Evolutionary conservation across 768 basidiomycete species (phyloP).

Genomic region (Hygrocybe coccinea): DNA sequence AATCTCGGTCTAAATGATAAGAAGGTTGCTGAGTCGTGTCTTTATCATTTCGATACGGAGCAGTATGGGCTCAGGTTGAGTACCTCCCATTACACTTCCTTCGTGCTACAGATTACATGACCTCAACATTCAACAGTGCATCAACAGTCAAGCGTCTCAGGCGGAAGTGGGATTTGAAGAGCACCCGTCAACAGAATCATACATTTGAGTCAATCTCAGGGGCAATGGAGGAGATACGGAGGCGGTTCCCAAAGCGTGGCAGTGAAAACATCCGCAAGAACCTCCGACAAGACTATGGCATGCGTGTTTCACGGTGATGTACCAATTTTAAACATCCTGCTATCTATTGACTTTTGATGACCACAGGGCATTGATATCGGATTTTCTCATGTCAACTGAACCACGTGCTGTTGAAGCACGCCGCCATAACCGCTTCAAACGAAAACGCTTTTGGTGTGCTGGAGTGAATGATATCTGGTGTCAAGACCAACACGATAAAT

Average conservation of each 20-base stretch:
- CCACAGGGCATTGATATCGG: conserved; percentile 6
- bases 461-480: conserved; percentile 32
- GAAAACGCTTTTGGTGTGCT: conserved; percentile 25
- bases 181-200: conserved; percentile 14
- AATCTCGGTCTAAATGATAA: conserved; percentile 9
- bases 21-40: conserved; percentile 9
- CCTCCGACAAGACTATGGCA: conserved; percentile 11
- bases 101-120: no score
- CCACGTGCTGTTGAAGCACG: conserved; percentile 8
- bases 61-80: conserved; percentile 1
- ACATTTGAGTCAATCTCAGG: conserved; percentile 8
- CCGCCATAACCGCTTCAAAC: conserved; percentile 12
- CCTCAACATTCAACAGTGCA: neutral
- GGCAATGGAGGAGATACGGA: conserved; percentile 7
- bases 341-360: no score
- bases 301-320: conserved; percentile 14
- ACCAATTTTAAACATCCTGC: no score
- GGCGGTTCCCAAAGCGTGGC: conserved; percentile 11
- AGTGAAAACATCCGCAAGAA: conserved; percentile 12
- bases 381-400: conserved; percentile 8
- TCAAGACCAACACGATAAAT: conserved; percentile 38
- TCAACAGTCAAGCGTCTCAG: neutral
- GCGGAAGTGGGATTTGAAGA: neutral
- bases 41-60: conserved; percentile 13
- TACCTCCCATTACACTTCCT: no score